Conservation (phyloP, 2,329 filamentous ascomycete species). For the Fusarium coffeatum region DNA sequence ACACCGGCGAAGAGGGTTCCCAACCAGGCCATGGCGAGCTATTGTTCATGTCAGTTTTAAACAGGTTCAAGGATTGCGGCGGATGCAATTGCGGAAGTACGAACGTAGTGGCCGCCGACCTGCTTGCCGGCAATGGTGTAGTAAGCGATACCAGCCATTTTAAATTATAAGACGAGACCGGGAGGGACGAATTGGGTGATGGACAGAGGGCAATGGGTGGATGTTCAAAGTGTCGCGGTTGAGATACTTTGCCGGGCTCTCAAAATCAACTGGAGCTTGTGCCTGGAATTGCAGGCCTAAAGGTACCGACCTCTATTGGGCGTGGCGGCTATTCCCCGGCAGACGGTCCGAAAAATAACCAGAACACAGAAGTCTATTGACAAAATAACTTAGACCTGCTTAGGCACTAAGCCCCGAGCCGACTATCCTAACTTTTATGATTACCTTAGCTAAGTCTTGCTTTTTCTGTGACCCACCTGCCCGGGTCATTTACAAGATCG, state of each 20-base stretch:
- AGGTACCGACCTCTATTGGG: constrained; percentile 6
- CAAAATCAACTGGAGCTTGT: constrained; percentile 42
- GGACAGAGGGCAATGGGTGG: constrained; percentile 46
- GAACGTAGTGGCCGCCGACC: constrained; percentile 71
- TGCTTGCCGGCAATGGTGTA: constrained; percentile 70
- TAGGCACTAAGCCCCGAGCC: too few relatives aligned
- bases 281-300: constrained; percentile 52
- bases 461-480: too few relatives aligned
- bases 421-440: too few relatives aligned
- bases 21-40: constrained; percentile 70
- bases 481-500: constrained; percentile 33
- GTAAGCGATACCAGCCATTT: constrained; percentile 55
- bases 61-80: constrained; percentile 7
- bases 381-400: too few relatives aligned
- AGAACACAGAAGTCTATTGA: too few relatives aligned
- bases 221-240: constrained; percentile 43
- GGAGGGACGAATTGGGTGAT: constrained; percentile 47
- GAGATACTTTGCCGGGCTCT: constrained; percentile 48
- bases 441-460: too few relatives aligned
- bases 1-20: constrained; percentile 61
- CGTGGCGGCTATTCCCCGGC: constrained; percentile 49
- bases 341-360: too few relatives aligned
- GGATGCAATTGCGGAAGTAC: constrained; percentile 48
- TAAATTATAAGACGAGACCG: constrained; percentile 40
- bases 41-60: constrained; percentile 40